Conservation (phyloP, 805 yeast species). For the Henningerozyma blattae region DNA sequence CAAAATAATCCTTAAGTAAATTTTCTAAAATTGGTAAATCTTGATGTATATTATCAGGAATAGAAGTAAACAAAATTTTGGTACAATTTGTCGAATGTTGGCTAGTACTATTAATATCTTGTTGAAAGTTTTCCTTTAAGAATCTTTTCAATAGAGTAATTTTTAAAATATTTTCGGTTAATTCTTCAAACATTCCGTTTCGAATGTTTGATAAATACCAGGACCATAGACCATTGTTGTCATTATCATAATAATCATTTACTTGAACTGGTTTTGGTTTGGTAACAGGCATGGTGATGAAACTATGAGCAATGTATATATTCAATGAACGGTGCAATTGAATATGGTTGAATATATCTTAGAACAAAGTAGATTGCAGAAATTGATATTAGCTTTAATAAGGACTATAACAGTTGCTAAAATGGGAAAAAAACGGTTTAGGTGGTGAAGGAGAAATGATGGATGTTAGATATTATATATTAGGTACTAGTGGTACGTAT, state of each 20-base stretch:
- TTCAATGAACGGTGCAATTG: too few relatives aligned
- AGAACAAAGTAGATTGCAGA: too few relatives aligned
- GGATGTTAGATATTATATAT: too few relatives aligned
- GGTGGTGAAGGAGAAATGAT: too few relatives aligned
- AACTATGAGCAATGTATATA: too few relatives aligned
- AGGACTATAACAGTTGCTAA: too few relatives aligned
- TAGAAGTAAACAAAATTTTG: constrained; percentile 21
- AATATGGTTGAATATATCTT: too few relatives aligned
- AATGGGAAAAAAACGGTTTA: too few relatives aligned
- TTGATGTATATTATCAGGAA: constrained; percentile 22
- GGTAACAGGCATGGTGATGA: too few relatives aligned
- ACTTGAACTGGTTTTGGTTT: constrained; percentile 20
- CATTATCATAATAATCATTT: constrained; percentile 21
- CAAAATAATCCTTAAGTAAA: constrained; percentile 22
- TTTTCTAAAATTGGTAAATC: constrained; percentile 21
- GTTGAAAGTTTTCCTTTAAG: constrained; percentile 14
- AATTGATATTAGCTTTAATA: too few relatives aligned
- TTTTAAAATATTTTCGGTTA: constrained; percentile 19
- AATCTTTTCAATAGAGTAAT: constrained; percentile 20
- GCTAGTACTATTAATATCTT: constrained; percentile 4
- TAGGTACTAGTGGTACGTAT: too few relatives aligned
- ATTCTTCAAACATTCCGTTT: constrained; percentile 26
- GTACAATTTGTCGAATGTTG: constrained; percentile 1
- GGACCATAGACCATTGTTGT: constrained; percentile 25
- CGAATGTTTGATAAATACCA: constrained; percentile 27